phyloP scores from a whole-genome alignment of 192 early-diverging fungal genomes.

The Coemansia biformis region DNA sequence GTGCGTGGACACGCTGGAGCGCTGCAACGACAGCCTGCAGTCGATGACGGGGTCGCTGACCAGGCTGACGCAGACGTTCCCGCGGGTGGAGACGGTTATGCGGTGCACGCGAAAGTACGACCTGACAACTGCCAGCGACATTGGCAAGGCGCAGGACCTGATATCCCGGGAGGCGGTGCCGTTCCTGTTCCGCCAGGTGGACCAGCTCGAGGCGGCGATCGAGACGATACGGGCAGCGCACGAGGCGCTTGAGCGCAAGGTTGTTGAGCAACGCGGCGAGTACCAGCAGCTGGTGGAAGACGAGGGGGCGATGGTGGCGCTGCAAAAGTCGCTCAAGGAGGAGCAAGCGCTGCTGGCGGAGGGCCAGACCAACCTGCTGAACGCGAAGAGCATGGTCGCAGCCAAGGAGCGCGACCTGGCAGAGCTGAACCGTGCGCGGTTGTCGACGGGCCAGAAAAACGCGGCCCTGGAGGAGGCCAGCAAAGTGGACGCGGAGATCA shows the following conservation, averaged over 20 bases:
- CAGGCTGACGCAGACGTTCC: constrained; percentile 35
- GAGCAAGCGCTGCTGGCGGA: constrained; percentile 30
- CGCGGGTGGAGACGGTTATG: constrained; percentile 41
- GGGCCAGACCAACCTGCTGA: constrained; percentile 39
- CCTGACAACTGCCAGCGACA: constrained; percentile 49
- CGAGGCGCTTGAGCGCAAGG: constrained; percentile 24
- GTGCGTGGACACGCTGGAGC: constrained; percentile 31
- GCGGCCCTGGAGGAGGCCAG: constrained; percentile 29
- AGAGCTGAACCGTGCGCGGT: constrained; percentile 25
- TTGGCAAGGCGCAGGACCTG: constrained; percentile 43
- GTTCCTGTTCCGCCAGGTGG: constrained; percentile 49
- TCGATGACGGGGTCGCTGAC: constrained; percentile 28
- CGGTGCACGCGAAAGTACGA: constrained; percentile 45
- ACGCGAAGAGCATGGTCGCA: constrained; percentile 29
- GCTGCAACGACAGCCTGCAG: constrained; percentile 22
- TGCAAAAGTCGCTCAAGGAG: constrained; percentile 21
- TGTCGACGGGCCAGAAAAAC: constrained; percentile 11
- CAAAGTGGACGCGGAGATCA: constrained; percentile 41
- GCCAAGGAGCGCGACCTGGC: constrained; percentile 49
- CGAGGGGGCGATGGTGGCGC: constrained; percentile 21
- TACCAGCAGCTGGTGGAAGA: constrained; percentile 32
- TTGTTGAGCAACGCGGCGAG: constrained; percentile 33
- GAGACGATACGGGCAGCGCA: constrained; percentile 36
- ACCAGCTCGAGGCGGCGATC: constrained; percentile 44
- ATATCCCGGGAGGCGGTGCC: constrained; percentile 50